Percentiles rank a stretch among this genome's conserved stretches.
Evolutionary conservation across 495 filamentous ascomycete species (phyloP).

Genomic region (Durotheca rogersii): DNA sequence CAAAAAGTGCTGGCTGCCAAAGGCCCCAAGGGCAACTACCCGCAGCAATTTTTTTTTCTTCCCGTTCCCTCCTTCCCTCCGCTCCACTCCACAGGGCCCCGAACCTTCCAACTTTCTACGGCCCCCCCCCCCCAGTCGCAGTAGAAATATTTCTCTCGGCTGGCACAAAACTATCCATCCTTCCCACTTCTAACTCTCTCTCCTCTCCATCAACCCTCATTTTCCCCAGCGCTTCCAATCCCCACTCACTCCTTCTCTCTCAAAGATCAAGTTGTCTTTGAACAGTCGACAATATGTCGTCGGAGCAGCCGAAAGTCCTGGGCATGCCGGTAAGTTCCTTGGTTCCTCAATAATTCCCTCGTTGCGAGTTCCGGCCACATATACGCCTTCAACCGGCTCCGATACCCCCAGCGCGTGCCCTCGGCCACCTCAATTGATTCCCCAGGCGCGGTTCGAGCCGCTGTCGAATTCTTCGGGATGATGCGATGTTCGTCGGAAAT

Average conservation of each 20-base stretch:
- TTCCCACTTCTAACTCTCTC: constrained; percentile 32
- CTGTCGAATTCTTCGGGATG: constrained; percentile 26
- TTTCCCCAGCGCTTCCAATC: constrained; percentile 39
- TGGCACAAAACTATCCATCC: constrained; percentile 27
- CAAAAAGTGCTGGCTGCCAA: constrained; percentile 39
- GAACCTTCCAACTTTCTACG: constrained; percentile 32
- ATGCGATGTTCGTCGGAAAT: constrained; percentile 11
- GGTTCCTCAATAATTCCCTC: constrained; percentile 36
- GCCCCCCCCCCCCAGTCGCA: constrained; percentile 33
- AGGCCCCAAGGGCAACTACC: constrained; percentile 35
- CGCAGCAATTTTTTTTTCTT: constrained; percentile 49
- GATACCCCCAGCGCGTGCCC: constrained; percentile 19
- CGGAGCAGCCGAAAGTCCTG: constrained; percentile 57
- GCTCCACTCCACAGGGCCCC: too few relatives aligned
- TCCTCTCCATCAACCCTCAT: constrained; percentile 39
- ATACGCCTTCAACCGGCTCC: constrained; percentile 18
- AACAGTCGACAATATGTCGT: constrained; percentile 63
- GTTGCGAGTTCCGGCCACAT: constrained; percentile 43
- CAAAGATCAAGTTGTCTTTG: constrained; percentile 47
- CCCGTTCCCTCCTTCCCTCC: constrained; percentile 8
- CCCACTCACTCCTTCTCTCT: constrained; percentile 49
- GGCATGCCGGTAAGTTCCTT: constrained; percentile 77
- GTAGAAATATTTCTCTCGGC: constrained; percentile 37
- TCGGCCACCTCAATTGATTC: constrained; percentile 36
- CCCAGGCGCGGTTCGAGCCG: constrained; percentile 14